Evolutionary conservation across 225 moss, liverwort and hornwort genomes (phyloP), one percentile per base, ranked within the genome.

Genomic region (Sphagnum contortum): DNA sequence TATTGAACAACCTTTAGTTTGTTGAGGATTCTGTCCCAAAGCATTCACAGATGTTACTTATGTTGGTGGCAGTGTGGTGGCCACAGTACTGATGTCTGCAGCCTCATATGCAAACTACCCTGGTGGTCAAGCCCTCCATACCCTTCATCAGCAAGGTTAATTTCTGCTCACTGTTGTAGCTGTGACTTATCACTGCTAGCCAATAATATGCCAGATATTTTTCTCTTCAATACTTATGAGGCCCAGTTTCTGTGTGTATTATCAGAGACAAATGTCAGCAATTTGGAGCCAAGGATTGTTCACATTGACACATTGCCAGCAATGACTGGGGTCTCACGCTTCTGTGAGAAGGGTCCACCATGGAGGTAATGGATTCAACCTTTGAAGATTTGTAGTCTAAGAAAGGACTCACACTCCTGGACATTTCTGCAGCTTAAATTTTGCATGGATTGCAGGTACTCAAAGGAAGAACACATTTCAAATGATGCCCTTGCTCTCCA

Each of bases 31-130:
- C 29, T 29, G 29, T 29, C 29, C 29, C 29, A 29, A 29, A 29
- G 29, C 29, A 52, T 52, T 52, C 6, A 9, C 52, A 52, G 52
- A 52, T 52, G 52, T 52, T 9, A 5, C 52, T 52, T 6, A 9
- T 52, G 52, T 52, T 5, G 52, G 47, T 46, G 49, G 63, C 79
- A 92, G 96, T 79, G 83, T 73, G 69, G 82, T 75, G 60, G 64
- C 83, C 71, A 81, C 96, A 45, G 59, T 91, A 70, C 79, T 86
- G 49, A 98, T 98, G 83, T 73, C 92, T 57, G 63, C 75, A 63
- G 98, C 93, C n/a, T 91, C 98, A 49, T 91, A 98, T 73, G 79
- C 86, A 44, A 98, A 98, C 62, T 98, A 98, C 78, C 93, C 93
- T 64, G 98, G 98, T 69, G 93, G 91, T 52, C 71, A 87, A 74